Percentiles rank a stretch among this genome's conserved stretches.
These are phyloP conservation scores for Carex parvula DNA, from an alignment of 176 grass and related monocot species.

Conservation along the genomic window DNA sequence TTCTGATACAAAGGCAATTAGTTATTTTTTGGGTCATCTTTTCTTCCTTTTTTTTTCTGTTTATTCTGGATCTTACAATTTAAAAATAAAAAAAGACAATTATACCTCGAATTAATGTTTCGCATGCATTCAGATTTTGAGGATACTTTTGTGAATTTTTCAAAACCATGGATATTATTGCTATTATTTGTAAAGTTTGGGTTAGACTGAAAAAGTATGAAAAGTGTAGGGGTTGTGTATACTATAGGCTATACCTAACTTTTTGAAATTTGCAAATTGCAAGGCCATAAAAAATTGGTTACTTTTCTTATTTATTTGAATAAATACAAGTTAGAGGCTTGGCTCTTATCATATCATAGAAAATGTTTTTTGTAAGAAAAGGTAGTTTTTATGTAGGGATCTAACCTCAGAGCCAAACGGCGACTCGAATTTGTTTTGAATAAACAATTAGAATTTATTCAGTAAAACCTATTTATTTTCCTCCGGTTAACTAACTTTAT, in stretches of 20 bases:
- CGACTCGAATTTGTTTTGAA: not conserved
- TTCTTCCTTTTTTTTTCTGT: too few relatives aligned
- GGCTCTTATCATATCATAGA: not conserved
- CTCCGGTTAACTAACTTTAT: conserved; percentile 5
- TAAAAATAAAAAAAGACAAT: too few relatives aligned
- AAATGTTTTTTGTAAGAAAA: not conserved
- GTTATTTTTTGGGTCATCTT: not conserved
- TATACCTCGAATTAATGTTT: not conserved
- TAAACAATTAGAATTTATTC: not conserved
- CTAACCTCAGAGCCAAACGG: not conserved
- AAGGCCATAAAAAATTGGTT: not conserved
- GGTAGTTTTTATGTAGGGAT: not conserved
- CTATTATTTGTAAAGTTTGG: not conserved
- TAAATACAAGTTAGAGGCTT: not conserved
- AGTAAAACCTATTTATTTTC: not conserved
- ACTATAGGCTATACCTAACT: not conserved
- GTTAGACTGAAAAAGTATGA: not conserved
- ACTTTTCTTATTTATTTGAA: not conserved
- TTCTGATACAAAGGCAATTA: not conserved
- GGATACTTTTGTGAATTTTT: not conserved
- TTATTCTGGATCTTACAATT: too few relatives aligned
- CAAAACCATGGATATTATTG: not conserved
- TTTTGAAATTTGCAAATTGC: not conserved
- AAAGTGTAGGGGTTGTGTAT: not conserved
- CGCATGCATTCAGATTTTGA: not conserved